Evolutionary conservation across 768 basidiomycete species (phyloP).

Genomic region (Trametes maxima): DNA sequence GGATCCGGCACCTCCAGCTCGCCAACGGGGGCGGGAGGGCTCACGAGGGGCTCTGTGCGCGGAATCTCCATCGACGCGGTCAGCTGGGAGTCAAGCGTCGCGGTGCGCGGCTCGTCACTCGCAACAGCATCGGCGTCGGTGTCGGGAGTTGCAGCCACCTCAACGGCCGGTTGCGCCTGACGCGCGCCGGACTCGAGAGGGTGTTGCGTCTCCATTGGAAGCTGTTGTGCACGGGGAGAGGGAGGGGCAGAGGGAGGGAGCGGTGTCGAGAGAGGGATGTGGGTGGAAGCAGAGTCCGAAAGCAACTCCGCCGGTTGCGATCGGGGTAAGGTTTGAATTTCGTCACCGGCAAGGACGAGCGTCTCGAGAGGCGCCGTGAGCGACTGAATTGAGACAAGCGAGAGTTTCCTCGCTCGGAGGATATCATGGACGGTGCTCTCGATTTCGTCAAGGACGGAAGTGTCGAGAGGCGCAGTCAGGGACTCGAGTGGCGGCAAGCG

Average conservation of each 20-base stretch:
- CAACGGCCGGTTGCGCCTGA: background rate
- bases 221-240: background rate
- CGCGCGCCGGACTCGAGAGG: too few relatives aligned
- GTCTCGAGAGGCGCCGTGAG: slow-evolving; percentile 17
- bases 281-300: background rate
- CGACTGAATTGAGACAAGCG: slow-evolving; percentile 5
- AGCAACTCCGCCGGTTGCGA: background rate
- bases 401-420: background rate
- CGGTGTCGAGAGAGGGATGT: background rate
- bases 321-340: background rate
- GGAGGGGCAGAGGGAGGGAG: slow-evolving; percentile 8
- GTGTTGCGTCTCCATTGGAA: slow-evolving; percentile 3
- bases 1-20: slow-evolving; percentile 60
- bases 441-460: background rate
- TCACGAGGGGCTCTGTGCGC: slow-evolving; percentile 4
- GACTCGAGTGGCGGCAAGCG: slow-evolving; percentile 1
- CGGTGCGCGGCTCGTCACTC: slow-evolving; percentile 1
- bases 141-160: background rate
- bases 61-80: slow-evolving; percentile 11
- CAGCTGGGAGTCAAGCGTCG: slow-evolving; percentile 18
- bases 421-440: background rate
- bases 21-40: slow-evolving; percentile 31
- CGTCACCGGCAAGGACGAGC: slow-evolving; percentile 1
- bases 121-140: background rate
- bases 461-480: slow-evolving; percentile 2